Percentiles rank a stretch among this genome's conserved stretches.
Conservation (phyloP, 1,139 yeast species). For the Lodderomyces beijingensis region DNA sequence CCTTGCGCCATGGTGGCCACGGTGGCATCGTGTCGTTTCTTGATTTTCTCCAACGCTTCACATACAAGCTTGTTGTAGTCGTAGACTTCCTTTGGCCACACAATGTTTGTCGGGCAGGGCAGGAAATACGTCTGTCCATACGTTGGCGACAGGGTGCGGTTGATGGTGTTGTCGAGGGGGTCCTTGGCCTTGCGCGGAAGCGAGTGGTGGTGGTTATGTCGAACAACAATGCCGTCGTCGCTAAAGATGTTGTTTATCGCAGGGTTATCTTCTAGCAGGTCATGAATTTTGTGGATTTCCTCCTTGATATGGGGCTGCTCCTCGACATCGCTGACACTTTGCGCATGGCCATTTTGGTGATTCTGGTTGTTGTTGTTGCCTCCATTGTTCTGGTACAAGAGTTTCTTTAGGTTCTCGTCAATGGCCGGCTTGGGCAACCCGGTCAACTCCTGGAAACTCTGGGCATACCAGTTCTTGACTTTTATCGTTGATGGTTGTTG, state of each 20-base stretch:
- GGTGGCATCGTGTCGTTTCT: constrained; percentile 86
- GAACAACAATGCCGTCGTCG: constrained; percentile 53
- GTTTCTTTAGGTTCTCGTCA: constrained; percentile 31
- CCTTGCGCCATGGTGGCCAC: constrained; percentile 94
- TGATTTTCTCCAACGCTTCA: constrained; percentile 64
- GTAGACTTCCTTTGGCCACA: constrained; percentile 74
- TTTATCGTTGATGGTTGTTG: constrained; percentile 71
- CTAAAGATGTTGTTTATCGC: constrained; percentile 42
- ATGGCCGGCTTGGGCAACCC: constrained; percentile 48
- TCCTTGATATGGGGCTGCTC: constrained; percentile 8
- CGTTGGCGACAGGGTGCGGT: constrained; percentile 32
- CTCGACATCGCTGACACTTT: not conserved
- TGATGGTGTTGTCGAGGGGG: constrained; percentile 9
- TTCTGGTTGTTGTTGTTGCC: not conserved
- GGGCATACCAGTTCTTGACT: constrained; percentile 89
- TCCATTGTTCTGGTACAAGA: constrained; percentile 22
- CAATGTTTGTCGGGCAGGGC: constrained; percentile 46
- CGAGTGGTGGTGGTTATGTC: constrained; percentile 19
- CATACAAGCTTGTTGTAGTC: constrained; percentile 68
- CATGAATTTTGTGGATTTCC: constrained; percentile 15
- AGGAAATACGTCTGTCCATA: constrained; percentile 58
- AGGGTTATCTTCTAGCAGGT: constrained; percentile 30
- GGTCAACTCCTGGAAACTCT: constrained; percentile 79
- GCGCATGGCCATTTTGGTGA: not conserved
- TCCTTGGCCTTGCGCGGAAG: constrained; percentile 6